Percentiles rank a stretch among this genome's conserved stretches.
These are phyloP conservation scores for Micractinium conductrix DNA, from an alignment of 139 green algal species.

Conservation along the genomic window DNA sequence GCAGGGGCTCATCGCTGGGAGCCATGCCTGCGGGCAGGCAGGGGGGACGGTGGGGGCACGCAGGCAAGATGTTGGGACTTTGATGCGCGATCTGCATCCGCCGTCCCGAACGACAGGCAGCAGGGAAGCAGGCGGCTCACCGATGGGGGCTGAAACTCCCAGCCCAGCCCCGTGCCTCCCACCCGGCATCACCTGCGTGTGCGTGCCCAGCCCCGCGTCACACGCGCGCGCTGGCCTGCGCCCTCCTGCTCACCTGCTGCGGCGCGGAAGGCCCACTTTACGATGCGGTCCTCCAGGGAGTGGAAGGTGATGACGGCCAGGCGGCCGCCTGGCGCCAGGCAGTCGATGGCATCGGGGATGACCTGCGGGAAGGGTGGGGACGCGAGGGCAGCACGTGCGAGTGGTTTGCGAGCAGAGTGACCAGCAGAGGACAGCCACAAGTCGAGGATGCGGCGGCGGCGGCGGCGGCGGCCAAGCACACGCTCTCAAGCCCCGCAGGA, in stretches of 20 bases:
- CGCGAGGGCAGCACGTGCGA: neutral
- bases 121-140: neutral
- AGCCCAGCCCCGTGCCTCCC: no score
- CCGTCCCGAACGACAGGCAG: neutral
- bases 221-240: neutral
- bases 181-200: no score
- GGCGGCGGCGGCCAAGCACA: no score
- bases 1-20: constrained; percentile 29
- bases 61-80: neutral
- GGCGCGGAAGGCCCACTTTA: constrained; percentile 76
- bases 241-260: constrained; percentile 60
- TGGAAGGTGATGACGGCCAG: constrained; percentile 96
- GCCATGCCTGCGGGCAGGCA: constrained; percentile 37
- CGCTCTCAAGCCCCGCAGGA: neutral
- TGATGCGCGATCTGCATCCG: neutral
- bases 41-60: neutral
- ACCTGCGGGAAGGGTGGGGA: neutral
- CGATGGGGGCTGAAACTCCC: neutral
- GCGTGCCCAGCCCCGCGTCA: neutral
- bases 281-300: constrained; percentile 91
- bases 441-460: no score
- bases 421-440: no score
- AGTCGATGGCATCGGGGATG: constrained; percentile 64
- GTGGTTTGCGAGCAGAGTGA: no score
- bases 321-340: constrained; percentile 74